These are phyloP conservation scores for Rhodocollybia butyracea DNA, from an alignment of 768 basidiomycete species.

Conservation along the genomic window DNA sequence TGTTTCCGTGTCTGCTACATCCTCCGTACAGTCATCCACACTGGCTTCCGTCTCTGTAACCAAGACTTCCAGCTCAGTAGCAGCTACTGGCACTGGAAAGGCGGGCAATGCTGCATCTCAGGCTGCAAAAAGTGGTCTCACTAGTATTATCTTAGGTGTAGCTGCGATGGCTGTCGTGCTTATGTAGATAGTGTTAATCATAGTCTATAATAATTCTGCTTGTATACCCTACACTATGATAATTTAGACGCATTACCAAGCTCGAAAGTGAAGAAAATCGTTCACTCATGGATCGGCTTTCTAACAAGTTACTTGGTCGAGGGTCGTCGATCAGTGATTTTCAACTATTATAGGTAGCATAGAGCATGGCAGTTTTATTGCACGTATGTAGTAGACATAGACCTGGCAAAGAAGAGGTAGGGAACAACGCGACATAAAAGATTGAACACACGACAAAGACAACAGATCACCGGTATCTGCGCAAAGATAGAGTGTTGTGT, in stretches of 20 bases:
- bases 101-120: not conserved
- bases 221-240: no score
- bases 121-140: not conserved
- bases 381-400: not conserved
- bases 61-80: not conserved
- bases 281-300: no score
- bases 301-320: no score
- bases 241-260: no score
- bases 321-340: no score
- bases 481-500: constrained; percentile 96
- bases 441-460: not conserved
- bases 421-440: not conserved
- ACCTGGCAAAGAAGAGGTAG: not conserved
- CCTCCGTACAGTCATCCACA: constrained; percentile 65
- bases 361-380: not conserved
- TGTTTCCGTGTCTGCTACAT: constrained; percentile 50
- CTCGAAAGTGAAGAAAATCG: no score
- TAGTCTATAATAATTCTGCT: no score
- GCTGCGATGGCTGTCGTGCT: not conserved
- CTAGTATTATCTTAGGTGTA: not conserved
- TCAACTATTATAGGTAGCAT: not conserved
- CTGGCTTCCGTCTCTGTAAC: constrained; percentile 22
- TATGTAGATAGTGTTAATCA: not conserved
- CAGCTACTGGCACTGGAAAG: not conserved
- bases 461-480: constrained; percentile 73